A percentile compares a stretch with the other conserved stretches of the same genome.
These are phyloP conservation scores for Sparassis latifolia DNA, from an alignment of 1,284 basidiomycete genomes.

Conservation along the genomic window DNA sequence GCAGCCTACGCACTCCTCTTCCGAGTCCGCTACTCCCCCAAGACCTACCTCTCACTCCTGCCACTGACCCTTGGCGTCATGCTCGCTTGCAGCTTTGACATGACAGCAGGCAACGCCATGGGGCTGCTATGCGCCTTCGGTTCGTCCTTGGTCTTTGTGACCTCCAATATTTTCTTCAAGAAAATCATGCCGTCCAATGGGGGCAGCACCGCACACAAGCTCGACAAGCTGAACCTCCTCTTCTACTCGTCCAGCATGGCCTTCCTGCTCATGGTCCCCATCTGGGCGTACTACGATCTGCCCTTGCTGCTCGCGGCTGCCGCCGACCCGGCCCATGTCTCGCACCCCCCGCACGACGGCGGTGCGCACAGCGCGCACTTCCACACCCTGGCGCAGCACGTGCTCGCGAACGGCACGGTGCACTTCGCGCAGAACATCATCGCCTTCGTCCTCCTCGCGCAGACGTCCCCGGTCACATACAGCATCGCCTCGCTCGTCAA, in stretches of 20 bases:
- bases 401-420: conserved; percentile 89
- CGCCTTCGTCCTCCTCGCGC: conserved; percentile 92
- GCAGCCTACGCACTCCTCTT: conserved; percentile 91
- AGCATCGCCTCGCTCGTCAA: conserved; percentile 98
- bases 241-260: conserved; percentile 95
- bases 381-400: conserved; percentile 66
- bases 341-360: conserved; percentile 37
- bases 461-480: conserved; percentile 97
- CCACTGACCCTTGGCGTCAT: conserved; percentile 95
- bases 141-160: conserved; percentile 93
- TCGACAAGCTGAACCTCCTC: conserved; percentile 96
- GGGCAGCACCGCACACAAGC: conserved; percentile 52
- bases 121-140: conserved; percentile 91
- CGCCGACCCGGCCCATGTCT: conserved; percentile 34
- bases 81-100: conserved; percentile 92
- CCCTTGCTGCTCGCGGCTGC: conserved; percentile 49
- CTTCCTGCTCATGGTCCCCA: conserved; percentile 90
- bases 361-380: conserved; percentile 19
- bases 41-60: conserved; percentile 91
- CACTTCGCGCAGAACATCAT: conserved; percentile 98
- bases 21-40: conserved; percentile 84
- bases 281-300: conserved; percentile 88
- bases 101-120: conserved; percentile 77
- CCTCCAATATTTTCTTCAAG: conserved; percentile 99
- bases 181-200: conserved; percentile 85